Conservation (phyloP, 1,284 basidiomycete genomes). For the Phellopilus nigrolimitatus region DNA sequence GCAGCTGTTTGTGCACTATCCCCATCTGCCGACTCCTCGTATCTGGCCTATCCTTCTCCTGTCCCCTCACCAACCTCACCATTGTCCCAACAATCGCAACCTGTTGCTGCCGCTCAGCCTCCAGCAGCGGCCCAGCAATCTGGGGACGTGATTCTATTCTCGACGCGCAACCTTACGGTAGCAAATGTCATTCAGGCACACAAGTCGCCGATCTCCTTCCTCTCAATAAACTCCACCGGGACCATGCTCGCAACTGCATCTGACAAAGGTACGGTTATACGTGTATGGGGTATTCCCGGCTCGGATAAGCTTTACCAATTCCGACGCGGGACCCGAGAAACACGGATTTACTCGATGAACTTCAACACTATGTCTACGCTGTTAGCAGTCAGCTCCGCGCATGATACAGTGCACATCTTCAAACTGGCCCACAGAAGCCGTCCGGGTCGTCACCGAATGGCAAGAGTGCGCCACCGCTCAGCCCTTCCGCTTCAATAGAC, state of each 20-base stretch:
- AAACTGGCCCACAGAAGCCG: constrained; percentile 46
- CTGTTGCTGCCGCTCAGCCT: constrained; percentile 31
- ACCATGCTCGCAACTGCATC: constrained; percentile 91
- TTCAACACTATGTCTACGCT: constrained; percentile 86
- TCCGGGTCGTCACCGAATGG: constrained; percentile 22
- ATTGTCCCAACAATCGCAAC: constrained; percentile 40
- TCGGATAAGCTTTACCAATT: constrained; percentile 96
- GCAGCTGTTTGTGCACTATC: constrained; percentile 92
- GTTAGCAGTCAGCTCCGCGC: constrained; percentile 86
- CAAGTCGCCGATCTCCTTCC: constrained; percentile 86
- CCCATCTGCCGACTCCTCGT: constrained; percentile 93
- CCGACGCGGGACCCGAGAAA: constrained; percentile 81
- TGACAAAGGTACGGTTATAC: constrained; percentile 96
- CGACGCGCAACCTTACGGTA: constrained; percentile 85
- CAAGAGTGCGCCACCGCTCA: constrained; percentile 37
- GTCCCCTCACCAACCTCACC: constrained; percentile 77
- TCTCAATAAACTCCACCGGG: constrained; percentile 84
- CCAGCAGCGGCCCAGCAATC: constrained; percentile 45
- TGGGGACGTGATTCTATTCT: constrained; percentile 92
- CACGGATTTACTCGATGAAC: constrained; percentile 86
- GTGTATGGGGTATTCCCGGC: constrained; percentile 88
- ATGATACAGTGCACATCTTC: constrained; percentile 98
- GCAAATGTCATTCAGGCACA: constrained; percentile 97
- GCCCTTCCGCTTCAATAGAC: constrained; percentile 62
- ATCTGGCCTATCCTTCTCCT: constrained; percentile 93